Evolutionary conservation across 495 filamentous ascomycete species (phyloP).

Genomic region (Lasiosphaeriaceae sp.): DNA sequence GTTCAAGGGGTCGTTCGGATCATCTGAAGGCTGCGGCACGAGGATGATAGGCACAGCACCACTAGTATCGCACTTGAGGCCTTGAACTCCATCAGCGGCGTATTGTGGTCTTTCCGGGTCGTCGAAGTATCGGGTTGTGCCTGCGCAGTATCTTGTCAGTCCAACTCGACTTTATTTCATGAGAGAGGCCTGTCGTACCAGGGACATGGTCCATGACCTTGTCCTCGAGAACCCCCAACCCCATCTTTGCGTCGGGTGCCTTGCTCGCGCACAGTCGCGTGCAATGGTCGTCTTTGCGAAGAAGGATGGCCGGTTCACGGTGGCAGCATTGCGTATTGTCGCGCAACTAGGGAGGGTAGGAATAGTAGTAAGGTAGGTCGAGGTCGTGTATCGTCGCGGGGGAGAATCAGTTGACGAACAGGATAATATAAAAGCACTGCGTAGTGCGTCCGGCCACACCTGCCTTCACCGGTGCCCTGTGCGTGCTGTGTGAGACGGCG

Average conservation of each 20-base stretch:
- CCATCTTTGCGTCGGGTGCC: slow-evolving; percentile 53
- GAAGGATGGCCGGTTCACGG: slow-evolving; percentile 1
- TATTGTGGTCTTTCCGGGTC: slow-evolving; percentile 44
- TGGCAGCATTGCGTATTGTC: background rate
- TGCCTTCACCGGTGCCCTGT: too few relatives aligned
- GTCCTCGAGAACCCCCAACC: slow-evolving; percentile 76
- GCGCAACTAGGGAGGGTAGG: background rate
- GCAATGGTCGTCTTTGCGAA: background rate
- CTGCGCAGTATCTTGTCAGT: slow-evolving; percentile 33
- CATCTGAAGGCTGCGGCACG: slow-evolving; percentile 75
- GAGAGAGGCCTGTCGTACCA: slow-evolving; percentile 44
- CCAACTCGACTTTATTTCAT: background rate
- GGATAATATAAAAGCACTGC: background rate
- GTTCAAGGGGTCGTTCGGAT: slow-evolving; percentile 78
- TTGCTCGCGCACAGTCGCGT: background rate
- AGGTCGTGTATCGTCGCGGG: background rate
- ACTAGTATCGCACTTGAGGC: slow-evolving; percentile 69
- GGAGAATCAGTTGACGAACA: background rate
- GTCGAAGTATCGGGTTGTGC: slow-evolving; percentile 63
- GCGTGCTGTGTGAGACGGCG: too few relatives aligned
- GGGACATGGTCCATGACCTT: slow-evolving; percentile 62
- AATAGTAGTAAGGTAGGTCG: background rate
- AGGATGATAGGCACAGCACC: slow-evolving; percentile 67
- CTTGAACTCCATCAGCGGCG: slow-evolving; percentile 33
- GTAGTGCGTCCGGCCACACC: too few relatives aligned